Base-by-base conservation (phyloP, 805 yeast species). In the Starmerella apicola region DNA sequence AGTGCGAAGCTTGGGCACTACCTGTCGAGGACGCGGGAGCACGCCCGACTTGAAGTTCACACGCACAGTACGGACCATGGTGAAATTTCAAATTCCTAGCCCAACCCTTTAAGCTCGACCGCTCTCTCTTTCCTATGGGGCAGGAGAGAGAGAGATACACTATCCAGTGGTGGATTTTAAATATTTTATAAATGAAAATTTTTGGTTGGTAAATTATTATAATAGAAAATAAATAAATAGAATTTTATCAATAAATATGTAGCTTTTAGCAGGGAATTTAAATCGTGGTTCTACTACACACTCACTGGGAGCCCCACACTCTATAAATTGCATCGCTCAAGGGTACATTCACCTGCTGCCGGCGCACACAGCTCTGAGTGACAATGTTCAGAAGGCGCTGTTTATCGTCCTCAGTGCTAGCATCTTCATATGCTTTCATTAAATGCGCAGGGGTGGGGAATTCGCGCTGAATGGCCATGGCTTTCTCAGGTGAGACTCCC, bases 401-500 rank as follows among this genome's bases (percentile, higher is more conserved):
- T 45, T 63, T 63, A 1, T 61, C 68, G 28, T 57, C 53, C 17
- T 54, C 58, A 9, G 43, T 30, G 3, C 41, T 44, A 39, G 42
- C 48, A 21, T 22, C 45, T 2, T 43, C 46, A 50, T 61, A 81
- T 9, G 68, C 72, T 17, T 66, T 63, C 10, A 78, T 55, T n/a
- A 88, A 64, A 16, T 53, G 56, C 26, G 62, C 61, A 0, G 96
- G 91, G 0, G 96, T 86, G 2, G 75, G 74, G 53, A 67, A 91
- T 31, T 67, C 56, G 16, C 64, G 63, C 58, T 86, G 96, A 8
- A 91, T 75, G 6, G 74, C 73, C 8, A 74, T 54, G 0, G 98
- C 98, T 55, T 81, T 84, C 46, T 88, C 96, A 23, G 82, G 60
- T 0, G 94, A 74, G 1, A 91, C 66, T 0, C 97, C 98, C 44